Base-by-base conservation (phyloP, 2,329 filamentous ascomycete genomes). In the Cryoendolithus antarcticus region DNA sequence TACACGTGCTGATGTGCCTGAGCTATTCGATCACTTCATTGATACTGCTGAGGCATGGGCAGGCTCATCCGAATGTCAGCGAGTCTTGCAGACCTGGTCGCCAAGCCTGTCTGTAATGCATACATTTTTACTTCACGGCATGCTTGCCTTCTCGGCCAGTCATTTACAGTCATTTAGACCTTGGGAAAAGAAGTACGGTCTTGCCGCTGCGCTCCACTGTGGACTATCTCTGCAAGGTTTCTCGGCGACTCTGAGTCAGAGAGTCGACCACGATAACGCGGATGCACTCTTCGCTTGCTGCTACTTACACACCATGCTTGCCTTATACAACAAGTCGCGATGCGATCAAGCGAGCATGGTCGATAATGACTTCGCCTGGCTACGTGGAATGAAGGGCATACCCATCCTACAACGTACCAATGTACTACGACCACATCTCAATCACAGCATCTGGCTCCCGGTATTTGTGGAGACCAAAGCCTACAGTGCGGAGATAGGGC, bases 61-160 rank as follows among this genome's bases (percentile, higher is more conserved):
- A 4, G 46, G 46, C 27, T 43, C 42, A 4, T 35, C 42, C n/a
- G 10, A 39, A n/a, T 32, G 33, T 21, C 46, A 48, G 33, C 31
- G 32, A 1, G 37, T 46, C 21, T 40, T 46, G 9, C 46, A 46
- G 12, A 40, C 19, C 9, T 42, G 44, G 32, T 42, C 37, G 19
- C 71, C 95, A 48, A 75, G 77, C 47, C 80, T 93, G 55, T 85
- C 84, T 40, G 72, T 85, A 36, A 77, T 77, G 11, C 77, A 86
- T 55, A 70, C 77, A 40, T 95, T 89, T 62, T 86, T 94, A 49
- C 88, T 95, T 84, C 82, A 89, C 61, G 79, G 88, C 9, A 72
- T 95, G 51, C 72, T 95, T 38, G 85, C 85, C 7, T 82, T 95
- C 53, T 93, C 88, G 9, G 88, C 89, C 40, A 86, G 82, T 53